These are phyloP conservation scores for Alternaria angustiovoidea DNA, from an alignment of 2,329 filamentous ascomycete genomes.

Conservation along the genomic window DNA sequence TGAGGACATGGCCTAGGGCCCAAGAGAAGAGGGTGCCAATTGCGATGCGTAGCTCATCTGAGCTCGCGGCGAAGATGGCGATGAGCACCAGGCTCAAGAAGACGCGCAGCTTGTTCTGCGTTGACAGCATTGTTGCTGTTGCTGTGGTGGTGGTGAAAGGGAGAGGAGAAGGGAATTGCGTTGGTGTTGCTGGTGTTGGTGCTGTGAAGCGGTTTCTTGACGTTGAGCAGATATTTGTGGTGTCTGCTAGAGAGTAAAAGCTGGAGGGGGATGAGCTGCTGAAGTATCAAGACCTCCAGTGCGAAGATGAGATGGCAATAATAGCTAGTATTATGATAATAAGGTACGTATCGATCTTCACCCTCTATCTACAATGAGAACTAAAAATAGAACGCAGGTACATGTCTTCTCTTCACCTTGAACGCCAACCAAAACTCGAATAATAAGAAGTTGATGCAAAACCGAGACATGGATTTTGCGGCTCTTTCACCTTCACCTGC, in stretches of 20 bases:
- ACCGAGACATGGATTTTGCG: background rate
- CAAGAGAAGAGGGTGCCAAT: constrained; percentile 11
- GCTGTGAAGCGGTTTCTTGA: background rate
- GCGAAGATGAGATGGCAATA: background rate
- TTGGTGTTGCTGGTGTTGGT: background rate
- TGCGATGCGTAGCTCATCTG: constrained; percentile 15
- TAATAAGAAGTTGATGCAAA: background rate
- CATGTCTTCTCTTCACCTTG: background rate
- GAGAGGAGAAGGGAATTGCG: background rate
- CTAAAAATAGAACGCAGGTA: background rate
- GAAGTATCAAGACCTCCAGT: background rate
- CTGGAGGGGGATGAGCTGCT: background rate
- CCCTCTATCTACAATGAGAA: background rate
- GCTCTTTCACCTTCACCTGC: background rate
- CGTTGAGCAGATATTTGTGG: background rate
- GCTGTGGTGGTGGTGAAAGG: background rate
- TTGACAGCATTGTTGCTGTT: constrained; percentile 15
- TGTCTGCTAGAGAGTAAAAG: constrained; percentile 1
- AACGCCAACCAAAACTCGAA: background rate
- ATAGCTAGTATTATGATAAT: background rate
- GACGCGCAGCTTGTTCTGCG: constrained; percentile 4
- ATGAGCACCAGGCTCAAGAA: constrained; percentile 17
- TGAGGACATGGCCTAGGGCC: constrained; percentile 16
- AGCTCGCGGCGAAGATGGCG: constrained; percentile 9
- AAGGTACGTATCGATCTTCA: background rate